A percentile compares a stretch with the other conserved stretches of the same genome.
These are phyloP conservation scores for Gossypium rotundifolium DNA, from an alignment of 345 rosid species.

Conservation along the genomic window DNA sequence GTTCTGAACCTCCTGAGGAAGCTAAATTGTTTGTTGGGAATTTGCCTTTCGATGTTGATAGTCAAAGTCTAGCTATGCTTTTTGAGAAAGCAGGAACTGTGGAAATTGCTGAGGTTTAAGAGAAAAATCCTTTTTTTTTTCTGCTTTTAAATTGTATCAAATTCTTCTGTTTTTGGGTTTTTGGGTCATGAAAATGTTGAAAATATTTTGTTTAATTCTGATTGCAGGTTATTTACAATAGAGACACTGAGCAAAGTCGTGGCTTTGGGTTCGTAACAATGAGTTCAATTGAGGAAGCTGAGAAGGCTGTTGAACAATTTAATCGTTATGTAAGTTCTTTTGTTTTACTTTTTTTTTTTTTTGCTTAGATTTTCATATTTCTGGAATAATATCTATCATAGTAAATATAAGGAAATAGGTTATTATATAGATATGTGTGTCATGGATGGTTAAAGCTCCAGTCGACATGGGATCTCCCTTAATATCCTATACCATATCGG, in stretches of 20 bases:
- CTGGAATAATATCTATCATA: not conserved
- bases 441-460: too few species aligned
- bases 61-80: slow-evolving; percentile 71
- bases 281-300: slow-evolving; percentile 87
- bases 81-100: slow-evolving; percentile 88
- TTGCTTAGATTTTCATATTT: not conserved
- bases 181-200: slow-evolving; percentile 3
- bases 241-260: slow-evolving; percentile 80
- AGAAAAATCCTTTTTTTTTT: not conserved
- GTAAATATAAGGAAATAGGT: not conserved
- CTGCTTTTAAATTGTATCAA: not conserved
- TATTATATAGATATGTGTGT: too few species aligned
- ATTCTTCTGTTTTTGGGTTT: not conserved
- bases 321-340: slow-evolving; percentile 59
- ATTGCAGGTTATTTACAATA: slow-evolving; percentile 73
- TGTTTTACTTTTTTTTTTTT: not conserved
- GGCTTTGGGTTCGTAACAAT: slow-evolving; percentile 94
- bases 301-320: slow-evolving; percentile 64
- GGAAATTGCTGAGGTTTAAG: slow-evolving; percentile 79
- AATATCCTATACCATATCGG: too few species aligned
- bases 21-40: slow-evolving; percentile 88
- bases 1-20: slow-evolving; percentile 58
- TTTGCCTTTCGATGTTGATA: slow-evolving; percentile 72
- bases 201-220: not conserved
- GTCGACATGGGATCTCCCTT: too few species aligned